Conservation (phyloP, 176 grass and related monocot genomes). For the Oryza rufipogon region DNA sequence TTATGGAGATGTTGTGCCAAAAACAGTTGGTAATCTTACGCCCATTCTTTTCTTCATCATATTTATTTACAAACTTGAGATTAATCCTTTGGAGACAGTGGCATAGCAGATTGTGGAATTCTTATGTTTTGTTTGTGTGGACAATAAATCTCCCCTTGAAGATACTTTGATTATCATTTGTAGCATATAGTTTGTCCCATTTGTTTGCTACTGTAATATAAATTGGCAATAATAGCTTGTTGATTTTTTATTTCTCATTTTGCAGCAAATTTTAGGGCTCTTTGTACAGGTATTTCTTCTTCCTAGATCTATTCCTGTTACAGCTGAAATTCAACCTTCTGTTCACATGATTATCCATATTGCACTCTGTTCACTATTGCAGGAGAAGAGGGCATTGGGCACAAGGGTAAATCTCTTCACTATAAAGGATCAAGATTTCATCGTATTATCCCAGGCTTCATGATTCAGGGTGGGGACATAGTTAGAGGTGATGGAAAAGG, state of each 20-base stretch:
- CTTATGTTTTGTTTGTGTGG: neutral
- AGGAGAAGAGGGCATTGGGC: conserved; percentile 80
- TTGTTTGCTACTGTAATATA: neutral
- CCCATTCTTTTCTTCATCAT: conserved; percentile 3
- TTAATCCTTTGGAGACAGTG: neutral
- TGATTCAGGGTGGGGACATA: conserved; percentile 98
- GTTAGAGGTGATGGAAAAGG: conserved; percentile 72
- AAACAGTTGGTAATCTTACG: conserved; percentile 78
- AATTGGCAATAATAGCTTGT: neutral
- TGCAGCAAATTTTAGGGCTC: conserved; percentile 96
- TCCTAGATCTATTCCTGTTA: conserved; percentile 15
- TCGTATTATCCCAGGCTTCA: conserved; percentile 88
- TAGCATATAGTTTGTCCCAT: neutral
- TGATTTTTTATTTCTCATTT: conserved; percentile 25
- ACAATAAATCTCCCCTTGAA: neutral
- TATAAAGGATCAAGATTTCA: conserved; percentile 94
- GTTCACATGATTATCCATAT: conserved; percentile 23
- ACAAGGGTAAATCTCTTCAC: conserved; percentile 78
- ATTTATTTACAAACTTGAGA: neutral
- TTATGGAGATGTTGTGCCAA: conserved; percentile 79
- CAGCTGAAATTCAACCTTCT: neutral
- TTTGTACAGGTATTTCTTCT: conserved; percentile 80
- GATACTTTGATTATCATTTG: neutral
- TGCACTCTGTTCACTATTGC: conserved; percentile 24
- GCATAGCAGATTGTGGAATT: neutral